phyloP scores from a whole-genome alignment of 1,284 basidiomycete species.

The Vanrija humicola region DNA sequence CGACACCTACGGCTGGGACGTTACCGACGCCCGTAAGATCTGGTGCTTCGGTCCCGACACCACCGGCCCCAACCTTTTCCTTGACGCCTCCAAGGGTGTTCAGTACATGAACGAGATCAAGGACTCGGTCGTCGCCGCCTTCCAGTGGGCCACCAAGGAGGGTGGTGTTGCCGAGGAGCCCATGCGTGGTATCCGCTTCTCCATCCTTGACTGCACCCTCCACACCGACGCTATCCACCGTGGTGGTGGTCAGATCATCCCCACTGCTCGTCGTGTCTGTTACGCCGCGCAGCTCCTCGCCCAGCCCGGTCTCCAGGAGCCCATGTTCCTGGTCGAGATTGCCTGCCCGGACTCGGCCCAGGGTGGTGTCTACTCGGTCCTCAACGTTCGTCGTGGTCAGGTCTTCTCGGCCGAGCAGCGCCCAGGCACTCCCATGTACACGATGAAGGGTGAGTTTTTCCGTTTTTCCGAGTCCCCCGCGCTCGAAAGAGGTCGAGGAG shows the following conservation, averaged over 20 bases:
- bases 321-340: slow-evolving; percentile 97
- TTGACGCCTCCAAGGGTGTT: slow-evolving; percentile 98
- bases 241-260: slow-evolving; percentile 99
- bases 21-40: slow-evolving; percentile 98
- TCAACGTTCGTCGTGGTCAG: slow-evolving; percentile 98
- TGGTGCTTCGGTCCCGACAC: slow-evolving; percentile 99
- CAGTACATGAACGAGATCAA: slow-evolving; percentile 99
- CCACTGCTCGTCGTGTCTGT: slow-evolving; percentile 92
- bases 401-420: slow-evolving; percentile 98
- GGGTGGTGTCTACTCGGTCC: slow-evolving; percentile 91
- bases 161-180: slow-evolving; percentile 96
- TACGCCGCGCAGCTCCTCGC: slow-evolving; percentile 95
- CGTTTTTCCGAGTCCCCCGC: no score
- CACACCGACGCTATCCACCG: slow-evolving; percentile 89
- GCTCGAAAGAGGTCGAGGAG: slow-evolving; percentile 24
- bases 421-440: slow-evolving; percentile 98
- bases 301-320: slow-evolving; percentile 89
- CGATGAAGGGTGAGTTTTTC: slow-evolving; percentile 68
- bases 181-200: slow-evolving; percentile 94
- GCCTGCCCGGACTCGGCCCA: slow-evolving; percentile 97
- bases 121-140: slow-evolving; percentile 97
- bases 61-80: slow-evolving; percentile 92
- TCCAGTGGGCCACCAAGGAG: slow-evolving; percentile 99
- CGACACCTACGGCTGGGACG: slow-evolving; percentile 97
- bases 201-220: slow-evolving; percentile 19